Conservation (phyloP, 805 yeast genomes). For the Zygoascus tannicola region DNA sequence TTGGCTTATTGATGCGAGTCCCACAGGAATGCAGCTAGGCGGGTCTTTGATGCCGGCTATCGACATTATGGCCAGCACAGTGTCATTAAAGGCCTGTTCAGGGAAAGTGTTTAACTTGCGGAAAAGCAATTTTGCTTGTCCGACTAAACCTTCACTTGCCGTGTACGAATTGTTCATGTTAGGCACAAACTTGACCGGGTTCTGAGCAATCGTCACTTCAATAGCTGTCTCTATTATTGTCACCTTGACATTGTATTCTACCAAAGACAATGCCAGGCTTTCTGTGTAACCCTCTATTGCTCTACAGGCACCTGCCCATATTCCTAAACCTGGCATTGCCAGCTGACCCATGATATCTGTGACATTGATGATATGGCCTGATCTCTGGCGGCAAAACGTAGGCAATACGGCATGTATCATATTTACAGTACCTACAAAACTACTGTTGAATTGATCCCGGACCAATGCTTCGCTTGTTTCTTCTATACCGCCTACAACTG, state of each 20-base stretch:
- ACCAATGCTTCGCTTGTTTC: slow-evolving; percentile 14
- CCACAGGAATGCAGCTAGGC: slow-evolving; percentile 25
- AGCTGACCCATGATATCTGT: slow-evolving; percentile 21
- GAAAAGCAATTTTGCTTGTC: slow-evolving; percentile 14
- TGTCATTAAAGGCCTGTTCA: slow-evolving; percentile 16
- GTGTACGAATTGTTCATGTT: not conserved
- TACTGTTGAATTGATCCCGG: slow-evolving; percentile 13
- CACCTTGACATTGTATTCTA: slow-evolving; percentile 22
- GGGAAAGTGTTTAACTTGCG: slow-evolving; percentile 16
- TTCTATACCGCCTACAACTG: slow-evolving; percentile 16
- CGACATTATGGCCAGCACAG: slow-evolving; percentile 17
- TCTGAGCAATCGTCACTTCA: slow-evolving; percentile 20
- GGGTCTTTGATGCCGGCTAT: slow-evolving; percentile 28
- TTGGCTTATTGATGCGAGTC: slow-evolving; percentile 24
- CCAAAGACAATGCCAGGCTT: slow-evolving; percentile 24
- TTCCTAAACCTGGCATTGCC: slow-evolving; percentile 24
- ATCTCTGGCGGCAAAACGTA: slow-evolving; percentile 13
- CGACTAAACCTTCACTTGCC: slow-evolving; percentile 5
- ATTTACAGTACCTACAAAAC: slow-evolving; percentile 12
- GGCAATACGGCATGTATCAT: slow-evolving; percentile 24
- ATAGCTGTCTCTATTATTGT: slow-evolving; percentile 24
- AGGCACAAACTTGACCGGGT: slow-evolving; percentile 9
- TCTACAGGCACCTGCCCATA: slow-evolving; percentile 22
- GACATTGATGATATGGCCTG: slow-evolving; percentile 25
- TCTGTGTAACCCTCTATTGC: slow-evolving; percentile 29